These are phyloP conservation scores for Mycena alexandri DNA, from an alignment of 768 basidiomycete species.

Conservation along the genomic window DNA sequence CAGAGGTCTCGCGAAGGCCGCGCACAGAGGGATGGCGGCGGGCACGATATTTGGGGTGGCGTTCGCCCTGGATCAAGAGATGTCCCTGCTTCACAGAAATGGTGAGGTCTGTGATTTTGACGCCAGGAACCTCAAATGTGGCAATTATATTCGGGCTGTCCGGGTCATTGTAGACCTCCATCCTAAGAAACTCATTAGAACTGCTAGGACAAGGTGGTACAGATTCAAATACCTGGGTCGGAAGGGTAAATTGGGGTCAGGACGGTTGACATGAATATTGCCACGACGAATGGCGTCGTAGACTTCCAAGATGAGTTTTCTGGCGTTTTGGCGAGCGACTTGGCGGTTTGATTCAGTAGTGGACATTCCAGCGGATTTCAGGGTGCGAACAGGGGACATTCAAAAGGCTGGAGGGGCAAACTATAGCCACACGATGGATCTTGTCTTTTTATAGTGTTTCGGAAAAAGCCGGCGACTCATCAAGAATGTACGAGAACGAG, in stretches of 20 bases:
- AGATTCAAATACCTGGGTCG: slow-evolving; percentile 20
- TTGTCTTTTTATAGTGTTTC: slow-evolving; percentile 27
- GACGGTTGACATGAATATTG: slow-evolving; percentile 10
- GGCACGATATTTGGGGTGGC: slow-evolving; percentile 37
- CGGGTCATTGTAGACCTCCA: slow-evolving; percentile 58
- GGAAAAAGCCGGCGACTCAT: slow-evolving; percentile 33
- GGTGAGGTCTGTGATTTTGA: slow-evolving; percentile 51
- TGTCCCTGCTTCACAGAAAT: slow-evolving; percentile 50
- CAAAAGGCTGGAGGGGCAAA: neutral
- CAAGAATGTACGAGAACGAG: slow-evolving; percentile 34
- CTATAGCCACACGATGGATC: slow-evolving; percentile 2
- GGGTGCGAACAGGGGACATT: slow-evolving; percentile 28
- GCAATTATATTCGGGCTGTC: slow-evolving; percentile 48
- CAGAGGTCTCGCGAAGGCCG: slow-evolving; percentile 1
- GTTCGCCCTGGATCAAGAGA: slow-evolving; percentile 53
- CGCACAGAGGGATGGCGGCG: slow-evolving; percentile 25
- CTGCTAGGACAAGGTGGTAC: too few species aligned
- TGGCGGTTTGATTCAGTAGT: neutral
- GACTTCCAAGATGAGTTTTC: neutral
- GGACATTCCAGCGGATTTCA: slow-evolving; percentile 17
- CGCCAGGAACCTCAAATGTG: slow-evolving; percentile 61
- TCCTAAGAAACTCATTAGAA: slow-evolving; percentile 45
- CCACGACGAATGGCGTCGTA: slow-evolving; percentile 6
- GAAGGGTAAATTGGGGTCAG: neutral
- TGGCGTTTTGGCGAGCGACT: neutral